Evolutionary conservation across 2,329 filamentous ascomycete species (phyloP).

Genomic region (Epichloe coenophiala): DNA sequence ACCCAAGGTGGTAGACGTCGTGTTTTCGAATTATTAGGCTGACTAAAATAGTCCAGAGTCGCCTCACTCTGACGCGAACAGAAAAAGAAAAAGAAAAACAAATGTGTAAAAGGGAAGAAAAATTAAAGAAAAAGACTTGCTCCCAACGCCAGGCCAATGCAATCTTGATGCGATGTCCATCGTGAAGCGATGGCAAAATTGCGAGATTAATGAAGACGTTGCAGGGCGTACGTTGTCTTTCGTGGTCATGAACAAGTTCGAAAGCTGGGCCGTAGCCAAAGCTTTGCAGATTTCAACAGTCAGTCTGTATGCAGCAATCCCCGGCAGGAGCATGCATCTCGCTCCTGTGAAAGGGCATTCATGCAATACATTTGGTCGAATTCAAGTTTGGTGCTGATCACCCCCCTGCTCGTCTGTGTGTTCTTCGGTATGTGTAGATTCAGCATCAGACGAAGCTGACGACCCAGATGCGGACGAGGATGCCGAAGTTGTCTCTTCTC

Average conservation of each 20-base stretch:
- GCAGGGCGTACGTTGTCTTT: neutral
- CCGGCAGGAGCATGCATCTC: neutral
- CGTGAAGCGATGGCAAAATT: neutral
- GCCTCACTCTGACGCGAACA: too few relatives aligned
- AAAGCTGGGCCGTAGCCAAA: constrained; percentile 1
- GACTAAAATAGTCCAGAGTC: too few relatives aligned
- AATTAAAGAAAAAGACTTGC: neutral
- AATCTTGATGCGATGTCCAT: constrained; percentile 4
- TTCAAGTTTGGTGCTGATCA: neutral
- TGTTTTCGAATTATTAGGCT: neutral
- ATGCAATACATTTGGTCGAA: too few relatives aligned
- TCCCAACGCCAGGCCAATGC: constrained; percentile 5
- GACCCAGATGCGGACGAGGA: constrained; percentile 12
- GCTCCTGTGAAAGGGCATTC: neutral
- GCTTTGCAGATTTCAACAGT: neutral
- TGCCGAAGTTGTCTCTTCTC: constrained; percentile 18
- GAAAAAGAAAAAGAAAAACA: neutral
- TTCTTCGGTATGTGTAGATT: constrained; percentile 19
- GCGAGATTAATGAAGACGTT: neutral
- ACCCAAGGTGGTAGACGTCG: neutral
- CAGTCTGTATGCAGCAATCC: neutral
- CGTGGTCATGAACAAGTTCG: neutral
- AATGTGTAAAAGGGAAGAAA: neutral
- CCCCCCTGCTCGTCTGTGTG: constrained; percentile 1
- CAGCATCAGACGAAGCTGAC: constrained; percentile 23